phyloP scores from a whole-genome alignment of 768 basidiomycete species.

The Psilocybe tampanensis region DNA sequence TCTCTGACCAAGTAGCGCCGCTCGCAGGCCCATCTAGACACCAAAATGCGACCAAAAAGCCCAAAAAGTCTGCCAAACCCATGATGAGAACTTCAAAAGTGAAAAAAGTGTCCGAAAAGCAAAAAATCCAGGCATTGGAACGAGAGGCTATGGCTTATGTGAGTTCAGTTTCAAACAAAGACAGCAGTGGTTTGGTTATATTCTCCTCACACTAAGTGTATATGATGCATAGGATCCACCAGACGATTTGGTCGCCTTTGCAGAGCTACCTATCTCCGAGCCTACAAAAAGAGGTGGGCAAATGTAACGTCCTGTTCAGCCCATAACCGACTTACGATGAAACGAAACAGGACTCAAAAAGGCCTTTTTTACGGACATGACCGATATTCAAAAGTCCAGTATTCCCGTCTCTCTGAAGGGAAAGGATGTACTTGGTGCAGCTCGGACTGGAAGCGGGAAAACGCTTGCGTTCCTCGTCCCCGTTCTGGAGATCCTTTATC shows the following conservation, averaged over 20 bases:
- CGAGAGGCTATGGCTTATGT: conserved; percentile 53
- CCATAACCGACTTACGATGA: background rate
- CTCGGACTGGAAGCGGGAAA: conserved; percentile 94
- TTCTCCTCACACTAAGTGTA: background rate
- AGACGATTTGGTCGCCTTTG: conserved; percentile 57
- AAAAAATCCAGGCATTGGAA: conserved; percentile 54
- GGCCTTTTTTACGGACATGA: conserved; percentile 84
- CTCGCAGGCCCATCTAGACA: conserved; percentile 21
- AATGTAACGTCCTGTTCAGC: background rate
- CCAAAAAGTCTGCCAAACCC: conserved; percentile 22
- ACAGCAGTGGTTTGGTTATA: background rate
- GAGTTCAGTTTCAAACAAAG: conserved; percentile 14
- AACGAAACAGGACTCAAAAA: conserved; percentile 73
- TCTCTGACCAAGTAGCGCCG: background rate
- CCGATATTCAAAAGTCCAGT: conserved; percentile 89
- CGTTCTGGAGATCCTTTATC: conserved; percentile 85
- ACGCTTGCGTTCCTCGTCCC: conserved; percentile 96
- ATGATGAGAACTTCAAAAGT: conserved; percentile 28
- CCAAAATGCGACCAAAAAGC: conserved; percentile 18
- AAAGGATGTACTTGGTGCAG: conserved; percentile 95
- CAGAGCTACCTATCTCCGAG: conserved; percentile 78
- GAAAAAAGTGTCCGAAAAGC: conserved; percentile 49
- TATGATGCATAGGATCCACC: conserved; percentile 46
- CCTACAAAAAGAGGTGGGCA: conserved; percentile 70
- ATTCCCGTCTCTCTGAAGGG: conserved; percentile 92